Evolutionary conservation across 192 early-diverging fungal species (phyloP).

Genomic region (Dissophora ornata): DNA sequence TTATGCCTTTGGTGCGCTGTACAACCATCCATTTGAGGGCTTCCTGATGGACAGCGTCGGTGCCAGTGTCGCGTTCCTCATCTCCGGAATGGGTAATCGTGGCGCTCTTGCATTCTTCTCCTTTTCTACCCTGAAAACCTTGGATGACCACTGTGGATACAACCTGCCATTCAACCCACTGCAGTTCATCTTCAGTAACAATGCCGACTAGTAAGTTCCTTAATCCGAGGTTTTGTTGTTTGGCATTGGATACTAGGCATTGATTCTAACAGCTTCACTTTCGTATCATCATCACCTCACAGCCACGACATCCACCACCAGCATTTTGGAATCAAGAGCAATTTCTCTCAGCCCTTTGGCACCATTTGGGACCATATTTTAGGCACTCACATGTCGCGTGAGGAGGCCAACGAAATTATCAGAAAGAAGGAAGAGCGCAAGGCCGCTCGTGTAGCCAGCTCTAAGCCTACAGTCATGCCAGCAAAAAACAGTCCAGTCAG

Average conservation of each 20-base stretch:
- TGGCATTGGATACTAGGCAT: background rate
- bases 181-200: conserved; percentile 73
- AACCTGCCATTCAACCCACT: conserved; percentile 78
- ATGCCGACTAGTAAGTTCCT: conserved; percentile 74
- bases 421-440: conserved; percentile 29
- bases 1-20: conserved; percentile 81
- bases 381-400: conserved; percentile 66
- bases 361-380: conserved; percentile 80
- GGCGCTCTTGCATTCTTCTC: conserved; percentile 73
- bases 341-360: conserved; percentile 78
- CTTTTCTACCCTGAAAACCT: conserved; percentile 80
- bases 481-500: too few relatives aligned
- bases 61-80: conserved; percentile 65
- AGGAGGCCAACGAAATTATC: conserved; percentile 41
- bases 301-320: conserved; percentile 71
- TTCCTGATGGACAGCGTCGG: conserved; percentile 78
- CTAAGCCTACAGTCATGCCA: background rate
- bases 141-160: conserved; percentile 88
- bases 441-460: background rate
- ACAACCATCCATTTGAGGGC: conserved; percentile 83
- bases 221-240: background rate
- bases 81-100: conserved; percentile 74
- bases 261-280: too few relatives aligned
- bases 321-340: conserved; percentile 62
- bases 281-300: too few relatives aligned